Evolutionary conservation across 2,329 filamentous ascomycete species (phyloP), one percentile per base, ranked within the genome.

Genomic region (Pseudogymnoascus sp.): DNA sequence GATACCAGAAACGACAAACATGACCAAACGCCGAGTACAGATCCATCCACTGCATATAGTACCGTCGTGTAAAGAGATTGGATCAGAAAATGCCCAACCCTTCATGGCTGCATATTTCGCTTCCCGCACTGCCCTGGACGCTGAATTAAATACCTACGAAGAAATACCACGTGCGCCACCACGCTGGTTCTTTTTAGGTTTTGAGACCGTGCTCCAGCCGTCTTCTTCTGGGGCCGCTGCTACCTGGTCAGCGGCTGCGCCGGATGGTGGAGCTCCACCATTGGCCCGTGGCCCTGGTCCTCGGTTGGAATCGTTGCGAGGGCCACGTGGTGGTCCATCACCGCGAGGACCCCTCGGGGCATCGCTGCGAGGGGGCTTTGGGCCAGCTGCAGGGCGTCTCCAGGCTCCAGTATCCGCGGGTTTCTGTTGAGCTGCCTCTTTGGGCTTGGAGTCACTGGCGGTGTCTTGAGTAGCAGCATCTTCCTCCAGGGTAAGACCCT

Each of bases 181-280:
- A 67, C 72, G 73, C 61, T 70, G 71, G 59, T 72, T 73, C 66
- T 74, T 75, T 65, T 71, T 74, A 23, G 70, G 70, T 64, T 74
- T 74, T 10, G 72, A 72, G 62, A 86, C 85, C 26, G 83, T 88
- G 66, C 83, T 86, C 85, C 85, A 88, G 68, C 85, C 85, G 72
- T 88, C 85, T 38, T 84, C 84, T 56, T 84, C 82, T 59, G 75
- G 64, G 70, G 75, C 70, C 71, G 75, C 63, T 62, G 72, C 63
- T 64, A 71, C 67, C 76, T 76, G 69, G 17, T 75, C 74, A 59
- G 72, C 65, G 21, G 71, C 63, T 42, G 73, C 71, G 64, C 78
- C 70, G 10, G 77, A 72, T 64, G 82, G 46, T 80, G 80, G 63
- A 73, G 75, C 37, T 78, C 77, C 62, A 76, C 80, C 68, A 76